Evolutionary conservation across 2,329 filamentous ascomycete genomes (phyloP), one percentile per base, ranked within the genome.

Genomic region (Fonsecaea pedrosoi): DNA sequence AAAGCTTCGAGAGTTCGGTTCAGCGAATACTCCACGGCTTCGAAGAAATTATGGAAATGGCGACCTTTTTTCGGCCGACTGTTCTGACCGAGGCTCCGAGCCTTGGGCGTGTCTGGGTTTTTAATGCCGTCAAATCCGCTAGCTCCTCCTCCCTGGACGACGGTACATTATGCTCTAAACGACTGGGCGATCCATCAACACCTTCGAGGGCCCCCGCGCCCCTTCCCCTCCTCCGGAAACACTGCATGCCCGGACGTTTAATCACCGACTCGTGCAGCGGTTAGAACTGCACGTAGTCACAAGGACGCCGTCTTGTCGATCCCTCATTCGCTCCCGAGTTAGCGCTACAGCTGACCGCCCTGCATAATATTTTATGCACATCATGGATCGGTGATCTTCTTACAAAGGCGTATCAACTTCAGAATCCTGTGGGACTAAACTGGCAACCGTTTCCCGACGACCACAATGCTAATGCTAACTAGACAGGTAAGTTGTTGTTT

Each of bases 281-380:
- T 7, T 8, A 13, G 21, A 18, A n/a, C 54, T 58, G 62, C 55
- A 64, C n/a, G 42, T 59, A 55, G 62, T 64, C 62, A 64, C 62
- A 54, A 59, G 62, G 54, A n/a, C 62, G 18, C 40, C 35, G 21
- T 35, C 48, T 18, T 50, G 42, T 34, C 59, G 30, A 61, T 57
- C 35, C 32, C 32, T 34, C 55, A 57, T 42, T 57, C 35, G 55
- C n/a, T 32, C 53, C 53, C n/a, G 30, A n/a, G 18, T 34, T 9
- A 3, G 34, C 30, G 53, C 30, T 55, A 21, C 53, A 1, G 25
- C 34, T 34, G 34, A 55, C 53, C 30, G 53, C 34, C 58, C n/a
- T 35, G 58, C 58, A 60, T 42, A 60, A 60, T 7, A 25, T 50
- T 60, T 60, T 60, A 60, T 60, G 58, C 58, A 53, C 30, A 50